Evolutionary conservation across 441 rosid genomes (phyloP).

Genomic region (Brassica hybrid): DNA sequence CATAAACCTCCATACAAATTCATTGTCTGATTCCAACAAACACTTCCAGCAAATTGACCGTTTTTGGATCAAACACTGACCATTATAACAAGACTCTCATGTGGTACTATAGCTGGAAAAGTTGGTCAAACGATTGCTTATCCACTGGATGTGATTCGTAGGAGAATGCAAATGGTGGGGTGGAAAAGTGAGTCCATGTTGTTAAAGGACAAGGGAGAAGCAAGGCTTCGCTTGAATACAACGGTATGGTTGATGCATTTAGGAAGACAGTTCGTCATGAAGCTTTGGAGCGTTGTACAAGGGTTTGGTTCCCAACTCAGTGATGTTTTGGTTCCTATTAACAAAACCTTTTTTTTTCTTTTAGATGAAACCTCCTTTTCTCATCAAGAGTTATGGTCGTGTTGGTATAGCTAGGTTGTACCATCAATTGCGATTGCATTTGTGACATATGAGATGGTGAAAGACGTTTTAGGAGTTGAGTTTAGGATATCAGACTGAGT

Average conservation of each 20-base stretch:
- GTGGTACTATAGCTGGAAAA: slow-evolving; percentile 96
- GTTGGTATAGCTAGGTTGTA: slow-evolving; percentile 67
- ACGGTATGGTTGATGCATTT: slow-evolving; percentile 93
- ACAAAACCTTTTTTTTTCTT: neutral
- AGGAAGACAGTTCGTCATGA: slow-evolving; percentile 83
- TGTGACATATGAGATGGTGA: slow-evolving; percentile 88
- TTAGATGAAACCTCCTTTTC: neutral
- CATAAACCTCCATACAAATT: too few relatives aligned
- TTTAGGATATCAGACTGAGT: slow-evolving; percentile 83
- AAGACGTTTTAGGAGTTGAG: slow-evolving; percentile 90
- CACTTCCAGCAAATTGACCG: too few relatives aligned
- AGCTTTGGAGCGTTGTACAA: slow-evolving; percentile 89
- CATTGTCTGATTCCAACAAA: too few relatives aligned
- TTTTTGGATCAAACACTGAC: too few relatives aligned
- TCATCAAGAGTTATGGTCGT: neutral
- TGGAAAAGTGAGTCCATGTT: slow-evolving; percentile 86
- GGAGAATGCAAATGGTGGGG: slow-evolving; percentile 98
- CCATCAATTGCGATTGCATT: slow-evolving; percentile 97
- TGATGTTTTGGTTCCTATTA: slow-evolving; percentile 59
- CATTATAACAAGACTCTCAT: slow-evolving; percentile 83
- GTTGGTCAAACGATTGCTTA: slow-evolving; percentile 96
- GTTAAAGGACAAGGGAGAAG: slow-evolving; percentile 75
- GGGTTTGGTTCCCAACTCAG: slow-evolving; percentile 94
- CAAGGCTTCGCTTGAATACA: slow-evolving; percentile 67
- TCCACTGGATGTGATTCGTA: slow-evolving; percentile 92